Evolutionary conservation across 495 filamentous ascomycete species (phyloP), one percentile per base, ranked within the genome.

Genomic region (Xylaria telfairii): DNA sequence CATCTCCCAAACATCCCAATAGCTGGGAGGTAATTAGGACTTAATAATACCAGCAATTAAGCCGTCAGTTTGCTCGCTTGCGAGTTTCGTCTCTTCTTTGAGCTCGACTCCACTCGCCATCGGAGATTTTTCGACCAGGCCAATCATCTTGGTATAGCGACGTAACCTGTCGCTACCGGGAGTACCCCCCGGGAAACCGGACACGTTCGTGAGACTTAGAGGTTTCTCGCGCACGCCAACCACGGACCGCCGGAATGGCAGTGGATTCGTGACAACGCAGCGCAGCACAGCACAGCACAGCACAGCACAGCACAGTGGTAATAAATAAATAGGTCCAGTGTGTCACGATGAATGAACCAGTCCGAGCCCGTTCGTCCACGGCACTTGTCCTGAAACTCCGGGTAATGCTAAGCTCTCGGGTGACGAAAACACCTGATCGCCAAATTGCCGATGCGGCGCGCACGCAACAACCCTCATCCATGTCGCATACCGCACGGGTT

Each of bases 371-470:
- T 19, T 13, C 46, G 28, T 26, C 47, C 34, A 28, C 30, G 28
- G 34, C 47, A 42, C 8, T 37, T 37, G n/a, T 66, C 46, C 64
- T 66, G 64, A 66, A 66, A 66, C 64, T 42, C 47, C 64, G 64
- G 64, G 47, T 51, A 65, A 65, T 49, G 34, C 34, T 54, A 21
- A 41, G 47, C 62, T 51, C 44, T 37, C 30, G 64, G 28, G 39
- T 51, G 26, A 49, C 19, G n/a, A 66, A 66, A 66, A 66, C 64
- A 66, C n/a, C 64, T 66, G 64, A 66, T 54, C 47, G 34, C 64
- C 34, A 66, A 54, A 19, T 53, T 41, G 47, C 46, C 64, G n/a
- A 53, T 13, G 46, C 47, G 9, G 19, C 64, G 19, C 64, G 32
- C 46, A 41, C 47, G 32, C 64, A 59, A 59, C 56, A 37, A 24